Base-by-base conservation (phyloP, 768 basidiomycete species). In the Amanita pallidorosea region DNA sequence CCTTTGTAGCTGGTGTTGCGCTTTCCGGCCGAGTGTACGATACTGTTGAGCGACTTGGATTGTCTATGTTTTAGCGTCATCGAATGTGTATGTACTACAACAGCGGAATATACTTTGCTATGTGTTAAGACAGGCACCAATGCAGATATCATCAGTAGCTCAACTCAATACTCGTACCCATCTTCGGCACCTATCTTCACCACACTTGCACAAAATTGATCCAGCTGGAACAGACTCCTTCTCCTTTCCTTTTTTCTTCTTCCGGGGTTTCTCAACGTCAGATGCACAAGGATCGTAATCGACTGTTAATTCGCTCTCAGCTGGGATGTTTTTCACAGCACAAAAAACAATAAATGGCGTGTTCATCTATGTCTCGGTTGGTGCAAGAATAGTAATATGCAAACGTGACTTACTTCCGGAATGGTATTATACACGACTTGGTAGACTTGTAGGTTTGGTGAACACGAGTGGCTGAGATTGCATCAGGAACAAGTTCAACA, bases 301-400 rank as follows among this genome's bases (percentile, higher is more conserved):
- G 18, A 85, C 71, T 0, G 77, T 79, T 4, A 86, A 71, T 54
- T 86, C 84, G 1, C 70, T 74, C 22, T 66, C 60, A 0, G 75
- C 70, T 0, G 66, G 64, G 47, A 87, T 79, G 53, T 75, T 58
- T 35, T 62, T 51, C 1, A 61, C 65, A 0, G 82, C 76, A 0
- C 74, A 78, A 48, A 83, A 83, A 2, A 74, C 79, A 33, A 85
- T 69, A 55, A 81, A 84, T 0, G 81, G 81, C 60, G 73, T 74
- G 15, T 81, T 77, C 56, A 70, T 67, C 81, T 83, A 27, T 37
- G n/a, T 9, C n/a, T 50, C 37, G 20, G 31, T 12, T 29, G 54
- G 5, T 43, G 36, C 11, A 47, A 20, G 47, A 50, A 12, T 18
- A 33, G 33, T 18, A 11, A 15, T 33, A 54, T 20, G 9, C 44